phyloP scores from a whole-genome alignment of 108 stramenopile genomes.

The Nannochloropsis salina region DNA sequence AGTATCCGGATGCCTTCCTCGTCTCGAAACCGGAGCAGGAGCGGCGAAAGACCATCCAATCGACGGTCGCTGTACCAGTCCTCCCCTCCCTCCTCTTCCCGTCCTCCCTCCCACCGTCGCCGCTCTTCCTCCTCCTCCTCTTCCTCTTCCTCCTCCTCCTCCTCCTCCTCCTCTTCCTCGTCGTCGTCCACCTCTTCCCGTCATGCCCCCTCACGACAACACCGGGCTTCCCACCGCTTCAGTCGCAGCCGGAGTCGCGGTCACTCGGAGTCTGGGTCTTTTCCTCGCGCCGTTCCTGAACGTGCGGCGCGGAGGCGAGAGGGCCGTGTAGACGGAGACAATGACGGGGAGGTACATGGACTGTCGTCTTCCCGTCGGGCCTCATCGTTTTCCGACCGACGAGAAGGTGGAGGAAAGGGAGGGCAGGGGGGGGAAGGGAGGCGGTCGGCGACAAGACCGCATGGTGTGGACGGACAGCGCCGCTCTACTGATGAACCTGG shows the following conservation, averaged over 20 bases:
- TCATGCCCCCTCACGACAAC: neutral
- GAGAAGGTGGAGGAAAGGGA: neutral
- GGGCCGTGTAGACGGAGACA: neutral
- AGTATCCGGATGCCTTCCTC: neutral
- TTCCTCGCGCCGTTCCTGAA: neutral
- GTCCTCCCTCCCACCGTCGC: neutral
- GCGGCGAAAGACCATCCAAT: neutral
- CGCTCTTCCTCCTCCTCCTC: slow-evolving; percentile 4
- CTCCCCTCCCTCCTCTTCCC: neutral
- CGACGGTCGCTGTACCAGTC: neutral
- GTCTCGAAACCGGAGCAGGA: neutral
- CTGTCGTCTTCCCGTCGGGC: neutral
- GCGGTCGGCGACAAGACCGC: no score
- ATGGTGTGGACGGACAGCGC: no score
- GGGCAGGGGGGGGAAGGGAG: neutral
- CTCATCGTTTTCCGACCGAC: neutral
- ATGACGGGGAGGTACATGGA: neutral
- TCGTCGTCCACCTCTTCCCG: neutral
- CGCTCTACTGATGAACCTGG: no score
- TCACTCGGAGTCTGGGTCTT: neutral
- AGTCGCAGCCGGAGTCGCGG: neutral
- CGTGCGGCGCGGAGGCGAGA: neutral
- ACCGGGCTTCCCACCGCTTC: neutral
- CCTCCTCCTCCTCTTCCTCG: neutral
- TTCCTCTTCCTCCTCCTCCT: neutral